Evolutionary conservation across 2,329 filamentous ascomycete genomes (phyloP), one percentile per base, ranked within the genome.

Genomic region (Penicillium sp.): DNA sequence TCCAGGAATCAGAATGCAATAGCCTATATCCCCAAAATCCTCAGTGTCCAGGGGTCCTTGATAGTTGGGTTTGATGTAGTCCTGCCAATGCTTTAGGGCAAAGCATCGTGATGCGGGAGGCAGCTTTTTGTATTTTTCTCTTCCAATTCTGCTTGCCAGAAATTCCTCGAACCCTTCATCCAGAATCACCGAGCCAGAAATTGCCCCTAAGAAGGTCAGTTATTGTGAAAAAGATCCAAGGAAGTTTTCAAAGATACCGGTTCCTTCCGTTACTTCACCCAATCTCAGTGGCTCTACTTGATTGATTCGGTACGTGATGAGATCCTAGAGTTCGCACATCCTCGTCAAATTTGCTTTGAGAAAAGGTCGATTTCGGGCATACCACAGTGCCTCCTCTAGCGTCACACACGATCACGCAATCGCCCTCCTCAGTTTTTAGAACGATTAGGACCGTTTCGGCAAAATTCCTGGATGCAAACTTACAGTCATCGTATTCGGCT

Each of bases 321-420:
- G 62, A 42, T 78, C 75, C 65, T 74, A 51, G n/a, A 30, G n/a
- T 26, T 19, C n/a, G 28, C 30, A 12, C 7, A 8, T 28, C 8
- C 4, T 17, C 15, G 13, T 47, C 24, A 28, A 24, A 15, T 28
- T 28, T 28, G 13, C n/a, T 19, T 17, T 9, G 26, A 26, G 10
- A 33, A 40, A 17, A 17, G 9, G 53, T 37, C 58, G 22, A 19
- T 22, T 17, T 17, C 40, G 13, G 17, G 9, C 67, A 53, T 54
- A 73, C 71, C 9, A 78, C 76, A 1, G 76, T 79, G 1, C 77
- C 77, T 9, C 77, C 77, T 1, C 77, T 77, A 13, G 75, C 76
- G 62, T 79, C 76, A 38, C 76, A 79, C 2, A 78, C 68, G 10
- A 76, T 64, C 33, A 79, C 70, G 0, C 67, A 71, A 57, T 79